phyloP scores from a whole-genome alignment of 345 rosid species.

The Diplotaxis tenuifolia region DNA sequence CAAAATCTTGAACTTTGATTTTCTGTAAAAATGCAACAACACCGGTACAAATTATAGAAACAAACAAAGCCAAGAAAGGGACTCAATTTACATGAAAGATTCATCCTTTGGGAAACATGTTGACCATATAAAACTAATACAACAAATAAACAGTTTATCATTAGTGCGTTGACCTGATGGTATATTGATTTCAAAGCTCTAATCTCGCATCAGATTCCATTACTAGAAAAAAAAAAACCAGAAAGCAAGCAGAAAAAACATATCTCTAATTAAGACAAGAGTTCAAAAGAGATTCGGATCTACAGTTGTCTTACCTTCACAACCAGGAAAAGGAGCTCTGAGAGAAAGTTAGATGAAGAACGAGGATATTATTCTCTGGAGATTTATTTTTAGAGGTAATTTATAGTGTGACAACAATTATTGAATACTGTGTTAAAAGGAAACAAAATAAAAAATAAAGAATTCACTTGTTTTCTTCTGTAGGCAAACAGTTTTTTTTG shows the following conservation, averaged over 20 bases:
- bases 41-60: no score
- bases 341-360: not conserved
- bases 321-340: conserved; percentile 2
- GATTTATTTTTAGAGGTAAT: not conserved
- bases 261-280: not conserved
- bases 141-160: not conserved
- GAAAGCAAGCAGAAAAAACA: conserved; percentile 7
- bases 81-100: conserved; percentile 12
- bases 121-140: not conserved
- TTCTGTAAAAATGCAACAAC: conserved; percentile 18
- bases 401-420: conserved; percentile 18
- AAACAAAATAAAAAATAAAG: not conserved
- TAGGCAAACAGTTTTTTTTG: conserved; percentile 8
- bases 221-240: no score
- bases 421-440: conserved; percentile 1
- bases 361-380: not conserved
- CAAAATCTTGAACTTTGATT: conserved; percentile 8
- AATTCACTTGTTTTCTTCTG: not conserved
- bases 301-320: conserved; percentile 22
- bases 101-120: not conserved
- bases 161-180: conserved; percentile 25
- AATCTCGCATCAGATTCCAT: conserved; percentile 7
- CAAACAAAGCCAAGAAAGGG: conserved; percentile 1
- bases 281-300: conserved; percentile 5
- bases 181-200: conserved; percentile 1